Conservation (phyloP, 768 basidiomycete species). For the Macrolepiota albuminosa region DNA sequence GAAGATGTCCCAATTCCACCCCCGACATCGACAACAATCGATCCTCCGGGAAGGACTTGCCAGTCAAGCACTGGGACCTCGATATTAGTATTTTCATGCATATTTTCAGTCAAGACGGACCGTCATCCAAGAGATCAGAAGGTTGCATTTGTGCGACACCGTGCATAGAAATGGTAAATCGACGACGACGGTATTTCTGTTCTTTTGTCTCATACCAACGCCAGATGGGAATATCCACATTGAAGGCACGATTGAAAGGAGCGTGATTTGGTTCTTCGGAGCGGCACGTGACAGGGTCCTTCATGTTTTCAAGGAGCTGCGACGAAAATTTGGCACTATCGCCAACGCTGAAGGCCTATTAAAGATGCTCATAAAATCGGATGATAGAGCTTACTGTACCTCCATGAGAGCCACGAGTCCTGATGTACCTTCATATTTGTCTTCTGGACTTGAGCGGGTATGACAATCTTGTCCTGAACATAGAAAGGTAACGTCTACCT, state of each 20-base stretch:
- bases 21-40: constrained; percentile 27
- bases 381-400: constrained; percentile 14
- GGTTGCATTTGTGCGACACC: constrained; percentile 2
- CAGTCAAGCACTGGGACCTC: constrained; percentile 19
- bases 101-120: neutral
- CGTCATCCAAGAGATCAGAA: neutral
- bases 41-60: constrained; percentile 16
- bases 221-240: neutral
- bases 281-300: constrained; percentile 15
- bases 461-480: neutral
- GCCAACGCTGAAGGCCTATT: constrained; percentile 15
- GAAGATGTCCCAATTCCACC: constrained; percentile 25
- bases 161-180: constrained; percentile 1
- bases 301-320: constrained; percentile 22
- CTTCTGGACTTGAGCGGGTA: constrained; percentile 15
- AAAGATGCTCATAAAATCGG: neutral
- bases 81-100: neutral
- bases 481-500: constrained; percentile 4
- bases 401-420: constrained; percentile 23
- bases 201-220: too few species aligned
- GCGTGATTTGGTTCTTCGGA: constrained; percentile 17
- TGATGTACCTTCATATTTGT: constrained; percentile 24
- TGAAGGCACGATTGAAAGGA: constrained; percentile 7
- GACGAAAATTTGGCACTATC: constrained; percentile 19
- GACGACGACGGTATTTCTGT: neutral